Base-by-base conservation (phyloP, 2,329 filamentous ascomycete species). In the Septoria linicola region DNA sequence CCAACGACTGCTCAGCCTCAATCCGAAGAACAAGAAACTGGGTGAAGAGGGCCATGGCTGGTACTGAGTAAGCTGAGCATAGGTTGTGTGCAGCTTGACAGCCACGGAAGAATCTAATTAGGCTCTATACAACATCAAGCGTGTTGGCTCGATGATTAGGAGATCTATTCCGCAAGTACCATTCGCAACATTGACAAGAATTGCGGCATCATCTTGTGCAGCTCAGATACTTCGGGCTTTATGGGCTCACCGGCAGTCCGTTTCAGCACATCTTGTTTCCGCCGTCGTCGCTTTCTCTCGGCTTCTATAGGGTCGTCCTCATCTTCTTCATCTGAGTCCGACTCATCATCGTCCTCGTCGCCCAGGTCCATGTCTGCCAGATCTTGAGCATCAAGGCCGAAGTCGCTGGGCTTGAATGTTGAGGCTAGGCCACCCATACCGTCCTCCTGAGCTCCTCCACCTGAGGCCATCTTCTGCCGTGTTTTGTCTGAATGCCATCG, bases 401-500 rank as follows among this genome's bases (percentile, higher is more conserved):
- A 99, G 72, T 99, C 93, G 41, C 81, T 82, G 17, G 86, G 85
- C 64, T 80, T 84, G 73, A 97, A 95, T 11, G 63, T 65, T 70
- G 74, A 14, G 67, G 63, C 59, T 77, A 75, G 19, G 76, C 82
- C 7, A 79, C 80, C 5, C 79, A 77, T 45, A 73, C 79, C 70
- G 20, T 77, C 76, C 16, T 67, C 70, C 4, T 51, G 41, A 48
- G 55, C 27, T 63, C 70, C 75, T 2, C 83, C 84, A 64, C 92
- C 90, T 2, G 89, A 90, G 0, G 93, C 93, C 93, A 99, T 97
- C 79, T 99, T 99, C 74, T 97, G 93, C 47, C 91, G 78, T 7
- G 93, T 99, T 78, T 99, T 99, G 72, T 95, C 89, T 55, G 92
- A 84, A 68, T 99, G 93, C 93, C 93, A 99, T 73, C 92, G 92